These are phyloP conservation scores for Parmales sp. DNA, from an alignment of 108 stramenopile genomes.

Conservation along the genomic window DNA sequence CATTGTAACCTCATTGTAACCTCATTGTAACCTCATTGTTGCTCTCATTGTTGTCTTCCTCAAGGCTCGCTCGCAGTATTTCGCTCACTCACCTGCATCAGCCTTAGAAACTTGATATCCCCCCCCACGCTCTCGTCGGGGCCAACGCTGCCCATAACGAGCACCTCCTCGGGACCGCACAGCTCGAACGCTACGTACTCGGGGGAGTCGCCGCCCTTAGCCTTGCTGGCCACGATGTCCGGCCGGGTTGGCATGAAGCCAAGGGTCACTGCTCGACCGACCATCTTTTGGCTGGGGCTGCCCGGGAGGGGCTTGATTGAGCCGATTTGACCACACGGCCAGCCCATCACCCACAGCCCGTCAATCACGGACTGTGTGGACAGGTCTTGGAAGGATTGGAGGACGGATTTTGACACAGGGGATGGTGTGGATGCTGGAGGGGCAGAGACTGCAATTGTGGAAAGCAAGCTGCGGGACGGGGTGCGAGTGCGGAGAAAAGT, in stretches of 20 bases:
- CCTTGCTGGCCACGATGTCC: conserved; percentile 74
- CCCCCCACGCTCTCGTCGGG: conserved; percentile 75
- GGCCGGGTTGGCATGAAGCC: conserved; percentile 76
- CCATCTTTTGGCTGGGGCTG: conserved; percentile 59
- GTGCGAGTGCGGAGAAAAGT: no score
- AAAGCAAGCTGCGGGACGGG: no score
- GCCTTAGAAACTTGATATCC: conserved; percentile 75
- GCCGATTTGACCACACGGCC: conserved; percentile 73
- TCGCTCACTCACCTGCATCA: no score
- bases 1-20: no score
- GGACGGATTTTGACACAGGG: no score
- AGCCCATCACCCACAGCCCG: conserved; percentile 85
- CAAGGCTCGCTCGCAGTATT: no score
- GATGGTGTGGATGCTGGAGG: no score
- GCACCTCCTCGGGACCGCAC: conserved; percentile 81
- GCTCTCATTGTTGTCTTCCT: no score
- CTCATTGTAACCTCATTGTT: no score
- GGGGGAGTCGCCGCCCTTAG: conserved; percentile 64
- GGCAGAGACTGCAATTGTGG: no score
- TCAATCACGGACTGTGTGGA: conserved; percentile 75
- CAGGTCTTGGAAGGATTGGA: neutral
- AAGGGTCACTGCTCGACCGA: conserved; percentile 73
- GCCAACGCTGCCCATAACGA: conserved; percentile 69
- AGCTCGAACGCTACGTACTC: conserved; percentile 83
- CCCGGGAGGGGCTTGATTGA: conserved; percentile 58